Percentiles rank a stretch among this genome's conserved stretches.
Conservation (phyloP, 108 stramenopile species). For the Cylindrotheca closterium region DNA sequence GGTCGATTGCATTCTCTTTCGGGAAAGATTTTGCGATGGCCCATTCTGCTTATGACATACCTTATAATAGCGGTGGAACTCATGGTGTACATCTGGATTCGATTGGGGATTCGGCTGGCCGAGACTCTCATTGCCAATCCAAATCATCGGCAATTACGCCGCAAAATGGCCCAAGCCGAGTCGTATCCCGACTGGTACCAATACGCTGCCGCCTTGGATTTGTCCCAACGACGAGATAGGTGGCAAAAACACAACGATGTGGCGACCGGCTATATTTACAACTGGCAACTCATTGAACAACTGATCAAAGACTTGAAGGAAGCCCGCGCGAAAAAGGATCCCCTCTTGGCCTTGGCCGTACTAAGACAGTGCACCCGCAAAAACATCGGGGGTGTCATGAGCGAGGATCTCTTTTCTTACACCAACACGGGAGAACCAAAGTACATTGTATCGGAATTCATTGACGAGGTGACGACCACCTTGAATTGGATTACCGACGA, state of each 20-base stretch:
- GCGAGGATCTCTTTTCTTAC: conserved; percentile 74
- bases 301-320: conserved; percentile 61
- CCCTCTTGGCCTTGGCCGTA: conserved; percentile 64
- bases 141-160: conserved; percentile 65
- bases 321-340: conserved; percentile 53
- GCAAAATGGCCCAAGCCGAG: conserved; percentile 47
- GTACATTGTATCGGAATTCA: conserved; percentile 68
- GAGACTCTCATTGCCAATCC: conserved; percentile 70
- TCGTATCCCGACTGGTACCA: conserved; percentile 78
- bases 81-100: conserved; percentile 63
- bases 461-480: conserved; percentile 70
- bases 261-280: conserved; percentile 58
- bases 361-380: conserved; percentile 88
- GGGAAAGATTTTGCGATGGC: conserved; percentile 76
- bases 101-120: conserved; percentile 58
- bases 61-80: conserved; percentile 71
- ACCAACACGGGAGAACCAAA: conserved; percentile 88
- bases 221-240: conserved; percentile 63
- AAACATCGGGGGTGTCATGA: conserved; percentile 92
- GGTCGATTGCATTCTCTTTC: conserved; percentile 68
- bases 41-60: conserved; percentile 72
- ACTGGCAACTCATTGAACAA: conserved; percentile 80
- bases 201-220: conserved; percentile 63
- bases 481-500: conserved; percentile 76
- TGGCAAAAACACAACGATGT: conserved; percentile 47